Conservation (phyloP, 345 rosid species). For the Arabis alpina region DNA sequence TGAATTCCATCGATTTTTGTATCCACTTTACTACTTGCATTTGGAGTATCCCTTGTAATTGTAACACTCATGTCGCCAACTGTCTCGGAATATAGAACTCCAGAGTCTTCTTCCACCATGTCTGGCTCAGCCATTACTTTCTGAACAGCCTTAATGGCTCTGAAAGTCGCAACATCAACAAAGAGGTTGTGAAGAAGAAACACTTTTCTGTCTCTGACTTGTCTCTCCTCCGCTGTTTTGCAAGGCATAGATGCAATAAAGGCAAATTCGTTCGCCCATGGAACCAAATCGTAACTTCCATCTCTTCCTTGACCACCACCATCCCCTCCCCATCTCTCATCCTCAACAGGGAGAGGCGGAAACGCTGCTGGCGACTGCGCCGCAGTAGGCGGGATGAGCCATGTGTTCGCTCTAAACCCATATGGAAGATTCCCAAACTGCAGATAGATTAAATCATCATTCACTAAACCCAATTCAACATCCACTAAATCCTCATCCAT, state of each 20-base stretch:
- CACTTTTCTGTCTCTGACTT: constrained; percentile 89
- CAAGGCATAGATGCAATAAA: constrained; percentile 89
- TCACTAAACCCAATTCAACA: constrained; percentile 10
- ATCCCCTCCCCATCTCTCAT: constrained; percentile 90
- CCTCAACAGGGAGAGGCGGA: constrained; percentile 84
- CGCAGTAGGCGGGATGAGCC: constrained; percentile 87
- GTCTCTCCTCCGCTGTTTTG: constrained; percentile 90
- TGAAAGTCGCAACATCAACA: constrained; percentile 82
- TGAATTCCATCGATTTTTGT: constrained; percentile 91
- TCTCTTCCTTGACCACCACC: constrained; percentile 97
- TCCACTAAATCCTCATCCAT: constrained; percentile 18
- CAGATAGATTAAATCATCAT: constrained; percentile 26
- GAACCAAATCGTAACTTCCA: constrained; percentile 69
- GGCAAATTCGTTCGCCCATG: constrained; percentile 82
- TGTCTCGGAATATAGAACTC: constrained; percentile 58
- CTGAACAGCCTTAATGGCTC: constrained; percentile 79
- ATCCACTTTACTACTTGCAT: constrained; percentile 83
- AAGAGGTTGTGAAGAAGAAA: constrained; percentile 96
- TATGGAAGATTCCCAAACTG: constrained; percentile 99
- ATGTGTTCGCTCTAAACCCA: constrained; percentile 97
- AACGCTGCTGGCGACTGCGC: constrained; percentile 72
- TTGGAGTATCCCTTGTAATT: constrained; percentile 63
- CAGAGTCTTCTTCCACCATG: constrained; percentile 38
- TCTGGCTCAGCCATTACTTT: constrained; percentile 55
- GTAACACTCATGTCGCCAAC: constrained; percentile 74